phyloP scores from a whole-genome alignment of 768 basidiomycete genomes.

The Mycena galericulata region DNA sequence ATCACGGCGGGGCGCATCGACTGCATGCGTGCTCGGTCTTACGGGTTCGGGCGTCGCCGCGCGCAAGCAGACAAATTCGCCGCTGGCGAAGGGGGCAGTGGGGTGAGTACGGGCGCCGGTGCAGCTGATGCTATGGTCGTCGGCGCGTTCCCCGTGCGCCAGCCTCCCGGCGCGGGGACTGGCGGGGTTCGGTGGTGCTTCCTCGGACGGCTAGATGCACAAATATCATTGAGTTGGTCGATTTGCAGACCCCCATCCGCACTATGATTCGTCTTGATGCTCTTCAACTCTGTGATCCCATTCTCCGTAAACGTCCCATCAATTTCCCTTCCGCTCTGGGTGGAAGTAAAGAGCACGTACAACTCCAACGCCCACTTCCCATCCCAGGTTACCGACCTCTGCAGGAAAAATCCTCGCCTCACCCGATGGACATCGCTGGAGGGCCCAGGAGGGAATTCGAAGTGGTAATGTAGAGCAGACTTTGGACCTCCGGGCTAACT shows the following conservation, averaged over 20 bases:
- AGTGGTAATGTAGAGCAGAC: too few relatives aligned
- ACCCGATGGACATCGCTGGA: slow-evolving; percentile 37
- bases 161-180: slow-evolving; percentile 60
- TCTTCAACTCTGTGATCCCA: slow-evolving; percentile 72
- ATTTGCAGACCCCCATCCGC: slow-evolving; percentile 72
- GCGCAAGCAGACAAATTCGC: slow-evolving; percentile 63
- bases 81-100: slow-evolving; percentile 40
- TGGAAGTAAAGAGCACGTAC: too few relatives aligned
- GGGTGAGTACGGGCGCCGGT: too few relatives aligned
- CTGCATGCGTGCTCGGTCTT: not conserved
- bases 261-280: slow-evolving; percentile 69
- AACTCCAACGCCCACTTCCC: slow-evolving; percentile 69
- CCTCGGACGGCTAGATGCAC: not conserved
- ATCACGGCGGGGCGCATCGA: slow-evolving; percentile 8
- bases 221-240: slow-evolving; percentile 57
- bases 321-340: too few relatives aligned
- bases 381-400: slow-evolving; percentile 72
- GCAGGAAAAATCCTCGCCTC: slow-evolving; percentile 73
- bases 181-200: slow-evolving; percentile 30
- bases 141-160: slow-evolving; percentile 63
- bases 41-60: slow-evolving; percentile 58
- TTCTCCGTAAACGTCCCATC: too few relatives aligned
- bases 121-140: slow-evolving; percentile 43
- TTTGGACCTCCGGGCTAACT: slow-evolving; percentile 7
- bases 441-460: too few relatives aligned